Evolutionary conservation across 768 basidiomycete species (phyloP).

Genomic region (Tulasnella calospora): DNA sequence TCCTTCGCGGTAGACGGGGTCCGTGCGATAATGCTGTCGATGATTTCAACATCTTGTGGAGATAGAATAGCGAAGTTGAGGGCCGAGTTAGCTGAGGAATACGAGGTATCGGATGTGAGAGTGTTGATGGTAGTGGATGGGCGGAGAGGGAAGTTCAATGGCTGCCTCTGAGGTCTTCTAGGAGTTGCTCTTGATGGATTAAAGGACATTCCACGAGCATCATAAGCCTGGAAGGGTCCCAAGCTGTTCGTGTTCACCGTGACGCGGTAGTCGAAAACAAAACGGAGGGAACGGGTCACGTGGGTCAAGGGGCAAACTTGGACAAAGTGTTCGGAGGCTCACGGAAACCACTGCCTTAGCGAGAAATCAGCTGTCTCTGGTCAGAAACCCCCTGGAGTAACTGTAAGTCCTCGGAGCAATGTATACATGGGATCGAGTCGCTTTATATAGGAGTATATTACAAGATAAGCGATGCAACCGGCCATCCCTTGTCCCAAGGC

Average conservation of each 20-base stretch:
- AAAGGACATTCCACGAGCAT: conserved; percentile 22
- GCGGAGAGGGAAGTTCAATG: background rate
- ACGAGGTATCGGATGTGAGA: conserved; percentile 20
- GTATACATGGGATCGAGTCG: background rate
- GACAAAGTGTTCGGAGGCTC: background rate
- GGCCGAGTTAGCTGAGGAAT: conserved; percentile 15
- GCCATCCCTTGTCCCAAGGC: background rate
- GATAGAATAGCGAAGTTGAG: conserved; percentile 38
- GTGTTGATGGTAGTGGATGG: background rate
- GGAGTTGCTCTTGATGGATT: conserved; percentile 11
- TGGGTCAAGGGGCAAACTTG: background rate
- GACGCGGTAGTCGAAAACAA: conserved; percentile 7
- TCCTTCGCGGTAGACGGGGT: conserved; percentile 65
- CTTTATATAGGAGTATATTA: background rate
- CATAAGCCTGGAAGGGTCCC: background rate
- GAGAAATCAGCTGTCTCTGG: background rate
- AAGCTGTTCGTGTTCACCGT: background rate
- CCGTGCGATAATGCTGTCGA: conserved; percentile 68
- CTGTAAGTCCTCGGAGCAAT: background rate
- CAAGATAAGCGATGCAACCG: background rate
- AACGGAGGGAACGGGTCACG: conserved; percentile 3
- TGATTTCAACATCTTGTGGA: conserved; percentile 56
- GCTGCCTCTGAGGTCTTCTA: background rate
- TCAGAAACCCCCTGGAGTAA: background rate
- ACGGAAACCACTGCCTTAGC: background rate